Base-by-base conservation (phyloP, 495 filamentous ascomycete genomes). In the Apiosordaria backusii region DNA sequence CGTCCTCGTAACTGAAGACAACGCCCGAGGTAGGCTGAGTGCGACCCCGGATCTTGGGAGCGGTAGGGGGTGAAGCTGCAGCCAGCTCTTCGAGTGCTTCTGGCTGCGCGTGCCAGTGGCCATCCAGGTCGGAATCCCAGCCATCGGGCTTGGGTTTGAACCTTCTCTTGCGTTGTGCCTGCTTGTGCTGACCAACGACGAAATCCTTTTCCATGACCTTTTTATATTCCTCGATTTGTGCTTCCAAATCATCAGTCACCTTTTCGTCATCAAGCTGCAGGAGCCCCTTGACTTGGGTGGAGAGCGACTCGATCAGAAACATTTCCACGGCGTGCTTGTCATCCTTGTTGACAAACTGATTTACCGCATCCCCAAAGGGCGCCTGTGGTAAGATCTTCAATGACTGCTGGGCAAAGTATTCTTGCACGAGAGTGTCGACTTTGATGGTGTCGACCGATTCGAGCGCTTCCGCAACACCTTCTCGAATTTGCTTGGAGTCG, bases 341-440 rank as follows among this genome's bases (percentile, higher is more conserved):
- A 70, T 97, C 92, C 68, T 98, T 98, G 76, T 93, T 89, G 24
- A 98, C 92, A 74, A 93, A 99, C 67, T 96, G 91, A 62, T 87
- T 87, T 7, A 99, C 92, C 0, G 95, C 96, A 76, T 98, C 93
- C 6, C 92, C 90, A 72, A 99, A 97, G 0, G 87, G 90, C 61
- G 92, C 93, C 71, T 94, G 89, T 0, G 95, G 93, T 0, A 99
- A 82, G 65, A 98, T 95, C 65, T 91, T 94, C 13, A 98, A 83
- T 0, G 90, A 91, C 66, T 98, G 92, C 7, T 90, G 88, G 1
- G 85, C 82, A 50, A 99, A 84, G 66, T 90, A 95, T 62, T 98
- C 93, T 15, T 88, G 82, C 1, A 98, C 93, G 4, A 99, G 81
- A 67, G 90, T 87, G 65, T 92, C 91, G 54, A 99, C 92, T 68